A percentile compares a stretch with the other conserved stretches of the same genome.
These are phyloP conservation scores for Chrysopogon serrulatus DNA, from an alignment of 176 grass and related monocot species.

Conservation along the genomic window DNA sequence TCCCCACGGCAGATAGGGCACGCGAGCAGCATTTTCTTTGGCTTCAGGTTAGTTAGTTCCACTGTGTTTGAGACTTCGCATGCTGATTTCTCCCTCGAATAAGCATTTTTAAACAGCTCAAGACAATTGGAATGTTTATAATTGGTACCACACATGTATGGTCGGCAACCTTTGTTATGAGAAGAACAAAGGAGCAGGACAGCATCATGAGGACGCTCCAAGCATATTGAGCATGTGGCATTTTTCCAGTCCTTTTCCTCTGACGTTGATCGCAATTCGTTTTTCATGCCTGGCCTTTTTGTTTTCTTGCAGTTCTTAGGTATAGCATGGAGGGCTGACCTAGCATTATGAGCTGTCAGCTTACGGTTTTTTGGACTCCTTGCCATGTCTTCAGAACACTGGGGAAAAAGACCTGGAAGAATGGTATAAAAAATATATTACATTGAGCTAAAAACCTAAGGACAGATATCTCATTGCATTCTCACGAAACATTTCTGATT, in stretches of 20 bases:
- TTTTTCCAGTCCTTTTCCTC: slow-evolving; percentile 74
- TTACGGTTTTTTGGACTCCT: slow-evolving; percentile 26
- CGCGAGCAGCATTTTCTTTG: slow-evolving; percentile 44
- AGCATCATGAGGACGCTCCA: slow-evolving; percentile 82
- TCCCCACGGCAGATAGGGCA: slow-evolving; percentile 80
- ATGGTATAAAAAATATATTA: slow-evolving; percentile 12
- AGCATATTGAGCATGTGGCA: slow-evolving; percentile 75
- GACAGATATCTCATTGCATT: neutral
- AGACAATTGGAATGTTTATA: slow-evolving; percentile 83
- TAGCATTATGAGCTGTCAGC: slow-evolving; percentile 1
- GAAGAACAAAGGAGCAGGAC: slow-evolving; percentile 89
- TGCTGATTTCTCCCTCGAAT: slow-evolving; percentile 33
- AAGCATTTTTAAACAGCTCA: slow-evolving; percentile 70
- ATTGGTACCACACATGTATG: slow-evolving; percentile 87
- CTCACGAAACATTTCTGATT: neutral
- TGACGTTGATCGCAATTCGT: slow-evolving; percentile 14
- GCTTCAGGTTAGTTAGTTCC: slow-evolving; percentile 24
- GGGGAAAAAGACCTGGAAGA: slow-evolving; percentile 12
- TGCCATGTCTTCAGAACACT: slow-evolving; percentile 55
- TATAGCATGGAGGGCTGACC: slow-evolving; percentile 10
- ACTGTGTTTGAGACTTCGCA: neutral
- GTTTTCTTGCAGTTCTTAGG: slow-evolving; percentile 18
- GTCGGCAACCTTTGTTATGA: slow-evolving; percentile 77
- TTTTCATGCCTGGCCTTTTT: slow-evolving; percentile 35
- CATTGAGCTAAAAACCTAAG: neutral